phyloP scores from a whole-genome alignment of 192 early-diverging fungal species.

The Coemansia sp. region DNA sequence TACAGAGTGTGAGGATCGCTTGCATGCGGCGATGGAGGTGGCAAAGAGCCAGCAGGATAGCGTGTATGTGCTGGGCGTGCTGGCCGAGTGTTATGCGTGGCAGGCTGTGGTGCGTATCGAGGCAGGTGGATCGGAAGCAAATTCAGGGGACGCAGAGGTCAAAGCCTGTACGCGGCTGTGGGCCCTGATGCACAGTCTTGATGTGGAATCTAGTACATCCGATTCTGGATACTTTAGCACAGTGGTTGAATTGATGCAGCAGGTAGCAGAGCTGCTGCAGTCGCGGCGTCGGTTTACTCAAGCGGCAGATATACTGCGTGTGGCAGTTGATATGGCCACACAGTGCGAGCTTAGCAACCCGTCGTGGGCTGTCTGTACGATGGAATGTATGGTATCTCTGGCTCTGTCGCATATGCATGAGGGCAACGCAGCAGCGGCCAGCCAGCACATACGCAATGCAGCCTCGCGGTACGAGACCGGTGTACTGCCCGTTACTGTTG shows the following conservation, averaged over 20 bases:
- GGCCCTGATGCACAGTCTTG: conserved; percentile 7
- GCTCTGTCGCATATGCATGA: conserved; percentile 14
- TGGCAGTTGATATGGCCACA: conserved; percentile 3
- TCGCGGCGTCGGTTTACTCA: conserved; percentile 31
- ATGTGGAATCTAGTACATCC: not conserved
- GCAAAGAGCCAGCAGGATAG: conserved; percentile 1
- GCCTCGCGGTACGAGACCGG: conserved; percentile 29
- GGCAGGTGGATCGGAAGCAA: not conserved
- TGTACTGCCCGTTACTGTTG: conserved; percentile 29
- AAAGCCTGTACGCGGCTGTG: conserved; percentile 12
- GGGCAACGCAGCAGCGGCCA: conserved; percentile 17
- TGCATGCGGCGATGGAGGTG: conserved; percentile 29
- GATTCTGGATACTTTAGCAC: conserved; percentile 30
- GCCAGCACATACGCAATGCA: conserved; percentile 17
- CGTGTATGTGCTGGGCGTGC: conserved; percentile 14
- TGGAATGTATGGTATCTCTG: conserved; percentile 33
- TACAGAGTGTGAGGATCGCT: not conserved
- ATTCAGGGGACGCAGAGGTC: not conserved
- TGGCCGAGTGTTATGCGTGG: conserved; percentile 44
- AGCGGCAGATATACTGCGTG: conserved; percentile 6
- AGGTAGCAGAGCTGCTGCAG: conserved; percentile 26
- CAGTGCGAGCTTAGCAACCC: conserved; percentile 20
- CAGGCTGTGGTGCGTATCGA: conserved; percentile 26
- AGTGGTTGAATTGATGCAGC: conserved; percentile 16
- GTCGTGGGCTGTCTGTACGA: conserved; percentile 19